Percentiles rank a stretch among this genome's conserved stretches.
These are phyloP conservation scores for Oryza nivara DNA, from an alignment of 176 grass and related monocot species.

Conservation along the genomic window DNA sequence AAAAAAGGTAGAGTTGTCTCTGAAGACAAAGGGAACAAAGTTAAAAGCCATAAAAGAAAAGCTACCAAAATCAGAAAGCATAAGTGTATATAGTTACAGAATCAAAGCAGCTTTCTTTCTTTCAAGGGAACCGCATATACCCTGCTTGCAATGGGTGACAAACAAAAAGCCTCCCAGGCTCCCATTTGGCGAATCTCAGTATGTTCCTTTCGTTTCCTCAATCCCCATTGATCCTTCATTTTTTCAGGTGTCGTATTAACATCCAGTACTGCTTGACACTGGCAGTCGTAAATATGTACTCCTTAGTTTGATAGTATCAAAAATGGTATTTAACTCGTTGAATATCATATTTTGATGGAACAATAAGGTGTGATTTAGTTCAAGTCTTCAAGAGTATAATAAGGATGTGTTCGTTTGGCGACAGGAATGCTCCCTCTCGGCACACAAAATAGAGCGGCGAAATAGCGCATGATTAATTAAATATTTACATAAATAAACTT, in stretches of 20 bases:
- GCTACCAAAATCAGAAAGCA: not conserved
- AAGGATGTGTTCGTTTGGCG: no score
- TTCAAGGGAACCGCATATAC: constrained; percentile 38
- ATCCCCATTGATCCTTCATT: not conserved
- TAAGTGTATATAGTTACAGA: not conserved
- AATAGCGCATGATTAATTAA: no score
- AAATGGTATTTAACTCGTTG: no score
- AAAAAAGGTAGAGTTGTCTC: not conserved
- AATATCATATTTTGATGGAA: no score
- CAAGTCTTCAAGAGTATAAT: no score
- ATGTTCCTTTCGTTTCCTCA: not conserved
- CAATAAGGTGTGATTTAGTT: no score
- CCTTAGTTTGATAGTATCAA: no score
- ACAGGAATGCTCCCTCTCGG: no score
- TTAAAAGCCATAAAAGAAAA: constrained; percentile 16
- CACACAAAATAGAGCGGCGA: no score
- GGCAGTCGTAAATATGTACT: no score
- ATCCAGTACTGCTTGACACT: no score
- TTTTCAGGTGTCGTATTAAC: not conserved
- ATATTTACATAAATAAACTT: no score
- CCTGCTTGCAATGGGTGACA: constrained; percentile 14
- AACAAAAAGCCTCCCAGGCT: constrained; percentile 2
- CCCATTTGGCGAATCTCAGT: not conserved
- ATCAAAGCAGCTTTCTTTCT: constrained; percentile 23
- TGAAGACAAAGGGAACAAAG: constrained; percentile 25